These are phyloP conservation scores for Yarrowia divulgata DNA, from an alignment of 805 yeast genomes.

Conservation along the genomic window DNA sequence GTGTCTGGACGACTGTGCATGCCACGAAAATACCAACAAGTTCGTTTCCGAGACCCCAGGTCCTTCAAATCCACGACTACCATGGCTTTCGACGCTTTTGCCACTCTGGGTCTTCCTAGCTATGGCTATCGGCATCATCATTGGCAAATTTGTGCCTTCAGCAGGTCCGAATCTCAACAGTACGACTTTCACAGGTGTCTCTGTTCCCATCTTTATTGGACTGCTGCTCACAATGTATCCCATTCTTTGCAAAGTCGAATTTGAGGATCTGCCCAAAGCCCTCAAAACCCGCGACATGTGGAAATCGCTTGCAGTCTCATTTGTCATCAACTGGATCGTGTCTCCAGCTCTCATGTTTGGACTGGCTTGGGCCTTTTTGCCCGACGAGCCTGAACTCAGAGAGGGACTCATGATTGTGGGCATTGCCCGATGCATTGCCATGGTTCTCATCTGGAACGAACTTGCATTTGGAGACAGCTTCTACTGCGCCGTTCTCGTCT, in stretches of 20 bases:
- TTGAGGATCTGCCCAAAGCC: constrained; percentile 55
- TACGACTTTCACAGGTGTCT: constrained; percentile 46
- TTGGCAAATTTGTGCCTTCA: constrained; percentile 46
- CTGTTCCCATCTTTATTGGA: constrained; percentile 54
- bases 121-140: constrained; percentile 47
- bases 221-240: constrained; percentile 65
- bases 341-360: constrained; percentile 66
- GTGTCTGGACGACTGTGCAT: constrained; percentile 14
- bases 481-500: constrained; percentile 61
- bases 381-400: constrained; percentile 58
- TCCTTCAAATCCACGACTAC: background rate
- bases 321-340: constrained; percentile 61
- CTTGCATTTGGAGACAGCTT: constrained; percentile 61
- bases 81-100: constrained; percentile 10
- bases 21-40: constrained; percentile 8
- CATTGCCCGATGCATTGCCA: constrained; percentile 66
- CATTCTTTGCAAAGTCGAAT: constrained; percentile 61
- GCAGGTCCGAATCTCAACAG: constrained; percentile 42
- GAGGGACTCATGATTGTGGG: constrained; percentile 67
- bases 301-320: constrained; percentile 53
- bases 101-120: constrained; percentile 29
- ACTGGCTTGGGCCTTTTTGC: constrained; percentile 60
- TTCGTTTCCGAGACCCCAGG: constrained; percentile 3
- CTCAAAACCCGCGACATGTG: constrained; percentile 45
- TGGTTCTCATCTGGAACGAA: constrained; percentile 67